Evolutionary conservation across 208 protist species (phyloP).

Genomic region (Blechomonas ayalai): DNA sequence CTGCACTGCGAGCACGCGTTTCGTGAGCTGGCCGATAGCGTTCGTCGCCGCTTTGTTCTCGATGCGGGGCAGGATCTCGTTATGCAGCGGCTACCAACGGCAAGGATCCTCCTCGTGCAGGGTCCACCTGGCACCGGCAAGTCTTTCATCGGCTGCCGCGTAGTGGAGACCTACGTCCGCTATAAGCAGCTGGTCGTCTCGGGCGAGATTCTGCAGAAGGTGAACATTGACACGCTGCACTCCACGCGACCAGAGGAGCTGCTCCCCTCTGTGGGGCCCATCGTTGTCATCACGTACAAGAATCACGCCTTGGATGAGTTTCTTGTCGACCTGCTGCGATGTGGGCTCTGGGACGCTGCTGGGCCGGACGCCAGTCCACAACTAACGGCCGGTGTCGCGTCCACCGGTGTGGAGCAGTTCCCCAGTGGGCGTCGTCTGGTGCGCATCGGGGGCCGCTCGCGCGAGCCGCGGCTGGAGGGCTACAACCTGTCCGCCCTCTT

Average conservation of each 20-base stretch:
- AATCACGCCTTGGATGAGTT: conserved; percentile 95
- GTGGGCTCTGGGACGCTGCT: conserved; percentile 57
- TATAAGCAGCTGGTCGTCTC: conserved; percentile 85
- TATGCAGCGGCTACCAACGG: conserved; percentile 55
- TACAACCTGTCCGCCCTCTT: conserved; percentile 74
- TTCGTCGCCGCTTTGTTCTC: conserved; percentile 47
- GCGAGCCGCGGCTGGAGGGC: conserved; percentile 52
- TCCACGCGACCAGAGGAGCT: conserved; percentile 38
- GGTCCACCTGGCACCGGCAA: conserved; percentile 94
- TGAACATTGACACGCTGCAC: conserved; percentile 61
- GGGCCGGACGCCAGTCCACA: conserved; percentile 34
- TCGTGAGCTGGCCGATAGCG: conserved; percentile 45
- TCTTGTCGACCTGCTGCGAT: conserved; percentile 73
- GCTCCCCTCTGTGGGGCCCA: conserved; percentile 69
- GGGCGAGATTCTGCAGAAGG: conserved; percentile 82
- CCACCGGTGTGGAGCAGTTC: conserved; percentile 37
- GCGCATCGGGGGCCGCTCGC: conserved; percentile 82
- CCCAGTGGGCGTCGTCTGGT: conserved; percentile 68
- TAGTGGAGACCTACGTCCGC: conserved; percentile 84
- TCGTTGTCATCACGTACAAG: conserved; percentile 92
- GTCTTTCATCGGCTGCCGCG: conserved; percentile 89
- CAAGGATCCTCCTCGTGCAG: conserved; percentile 84
- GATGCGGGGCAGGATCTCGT: conserved; percentile 78
- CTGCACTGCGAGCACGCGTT: conserved; percentile 77
- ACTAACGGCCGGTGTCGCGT: conserved; percentile 2